Percentiles rank a stretch among this genome's conserved stretches.
These are phyloP conservation scores for Kwoniella sp. DNA, from an alignment of 768 basidiomycete genomes.

Conservation along the genomic window DNA sequence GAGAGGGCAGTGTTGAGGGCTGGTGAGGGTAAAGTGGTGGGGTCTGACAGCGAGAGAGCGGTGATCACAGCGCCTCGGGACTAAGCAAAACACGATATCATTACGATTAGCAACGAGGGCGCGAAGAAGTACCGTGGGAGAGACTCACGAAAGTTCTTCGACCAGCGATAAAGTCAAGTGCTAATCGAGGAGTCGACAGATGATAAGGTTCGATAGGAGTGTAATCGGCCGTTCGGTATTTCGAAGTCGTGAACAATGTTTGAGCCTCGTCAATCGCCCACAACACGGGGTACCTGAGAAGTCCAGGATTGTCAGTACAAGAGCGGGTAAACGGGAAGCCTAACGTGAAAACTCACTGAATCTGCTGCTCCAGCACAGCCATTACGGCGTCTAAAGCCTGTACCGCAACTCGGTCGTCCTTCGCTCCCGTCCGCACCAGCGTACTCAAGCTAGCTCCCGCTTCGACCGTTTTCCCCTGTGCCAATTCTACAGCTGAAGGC, in stretches of 20 bases:
- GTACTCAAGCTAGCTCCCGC: conserved; percentile 57
- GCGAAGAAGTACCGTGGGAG: too few species aligned
- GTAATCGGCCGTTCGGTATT: conserved; percentile 75
- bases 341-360: conserved; percentile 61
- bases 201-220: conserved; percentile 71
- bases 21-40: conserved; percentile 63
- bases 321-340: too few species aligned
- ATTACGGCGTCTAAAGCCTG: conserved; percentile 65
- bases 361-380: conserved; percentile 67
- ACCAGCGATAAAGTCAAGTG: conserved; percentile 79
- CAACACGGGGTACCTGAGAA: conserved; percentile 69
- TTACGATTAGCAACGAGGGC: neutral
- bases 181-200: conserved; percentile 72
- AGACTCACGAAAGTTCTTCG: conserved; percentile 66
- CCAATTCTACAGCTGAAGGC: conserved; percentile 8
- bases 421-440: conserved; percentile 65
- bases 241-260: conserved; percentile 67
- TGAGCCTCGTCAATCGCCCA: conserved; percentile 88
- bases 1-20: conserved; percentile 69
- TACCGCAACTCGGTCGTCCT: conserved; percentile 63
- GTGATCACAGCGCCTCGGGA: conserved; percentile 71
- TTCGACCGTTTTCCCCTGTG: conserved; percentile 18
- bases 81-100: conserved; percentile 56
- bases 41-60: conserved; percentile 67
- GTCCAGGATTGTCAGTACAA: neutral